These are phyloP conservation scores for Aspergillus amoenus DNA, from an alignment of 2,329 filamentous ascomycete species.

Conservation along the genomic window DNA sequence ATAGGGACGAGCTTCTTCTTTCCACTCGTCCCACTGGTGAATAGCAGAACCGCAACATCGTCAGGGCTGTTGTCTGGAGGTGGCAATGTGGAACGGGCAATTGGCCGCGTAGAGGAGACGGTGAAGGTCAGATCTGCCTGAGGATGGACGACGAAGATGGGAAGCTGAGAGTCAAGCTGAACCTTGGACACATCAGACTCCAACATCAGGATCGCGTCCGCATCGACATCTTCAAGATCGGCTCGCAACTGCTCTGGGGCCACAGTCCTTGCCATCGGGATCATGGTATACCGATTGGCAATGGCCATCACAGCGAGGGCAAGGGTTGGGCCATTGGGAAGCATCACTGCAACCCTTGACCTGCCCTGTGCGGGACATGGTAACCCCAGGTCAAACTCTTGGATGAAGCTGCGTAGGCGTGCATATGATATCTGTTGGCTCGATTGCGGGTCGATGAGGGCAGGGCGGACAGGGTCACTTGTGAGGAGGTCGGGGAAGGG, in stretches of 20 bases:
- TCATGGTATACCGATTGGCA: constrained; percentile 52
- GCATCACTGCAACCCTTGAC: constrained; percentile 51
- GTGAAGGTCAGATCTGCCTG: constrained; percentile 2
- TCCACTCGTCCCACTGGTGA: constrained; percentile 59
- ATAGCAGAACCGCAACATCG: constrained; percentile 54
- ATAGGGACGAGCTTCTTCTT: constrained; percentile 61
- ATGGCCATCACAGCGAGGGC: constrained; percentile 52
- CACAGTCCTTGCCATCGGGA: constrained; percentile 52
- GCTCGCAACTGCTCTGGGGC: constrained; percentile 52
- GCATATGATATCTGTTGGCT: constrained; percentile 4
- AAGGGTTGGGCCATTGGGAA: constrained; percentile 56
- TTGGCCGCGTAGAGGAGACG: background rate
- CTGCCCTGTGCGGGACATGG: constrained; percentile 25
- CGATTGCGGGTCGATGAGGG: background rate
- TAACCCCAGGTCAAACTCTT: constrained; percentile 21
- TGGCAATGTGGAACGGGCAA: constrained; percentile 24
- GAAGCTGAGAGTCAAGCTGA: background rate
- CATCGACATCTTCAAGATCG: constrained; percentile 51
- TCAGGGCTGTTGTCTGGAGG: constrained; percentile 40
- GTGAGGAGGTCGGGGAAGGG: background rate
- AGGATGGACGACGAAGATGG: background rate
- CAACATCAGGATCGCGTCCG: constrained; percentile 49
- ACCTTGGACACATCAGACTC: constrained; percentile 20
- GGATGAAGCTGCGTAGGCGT: background rate
- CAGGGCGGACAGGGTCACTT: background rate